Evolutionary conservation across 306 rosid genomes (phyloP), one percentile per base, ranked within the genome.

Genomic region (Medicago truncatula): DNA sequence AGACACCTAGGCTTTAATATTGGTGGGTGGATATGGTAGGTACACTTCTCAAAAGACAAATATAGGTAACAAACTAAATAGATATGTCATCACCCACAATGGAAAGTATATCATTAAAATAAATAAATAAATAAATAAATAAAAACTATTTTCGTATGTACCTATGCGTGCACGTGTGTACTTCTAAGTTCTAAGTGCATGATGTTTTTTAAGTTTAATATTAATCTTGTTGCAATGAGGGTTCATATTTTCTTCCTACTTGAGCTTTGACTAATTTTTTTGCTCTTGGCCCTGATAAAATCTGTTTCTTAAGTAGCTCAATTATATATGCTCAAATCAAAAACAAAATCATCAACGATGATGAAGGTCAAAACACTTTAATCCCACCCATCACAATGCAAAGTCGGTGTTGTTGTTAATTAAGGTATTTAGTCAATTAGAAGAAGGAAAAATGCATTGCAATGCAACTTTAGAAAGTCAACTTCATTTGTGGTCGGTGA

Each of bases 401-500:
- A 58, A 6, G 70, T 71, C 65, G 82, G 82, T 77, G 2, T 31
- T 34, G 17, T 52, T 52, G 62, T 38, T 49, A 38, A 53, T 46
- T 11, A 40, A 47, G 38, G 60, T 44, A 1, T 23, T 23, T 23
- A 23, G 28, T 23, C 28, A 23, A 23, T 23, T 23, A 23, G 43
- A 16, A 21, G 17, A 14, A 65, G 18, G 70, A 64, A 64, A 18
- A 17, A 56, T 41, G 23, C 39, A 67, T 36, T 68, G 21, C 60
- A 71, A 67, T 52, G 50, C 65, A 39, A 70, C 17, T 7, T 9
- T 28, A 18, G 9, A 10, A 81, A 61, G 76, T 84, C 90, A 81
- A 69, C 73, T 49, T 10, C 2, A 11, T 12, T 0, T 52, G 71
- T 76, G 73, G 88, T 28, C 85, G 90, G 88, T 15, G 34, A 6